Base-by-base conservation (phyloP, 2,329 filamentous ascomycete species). In the Ophiostoma sp. region DNA sequence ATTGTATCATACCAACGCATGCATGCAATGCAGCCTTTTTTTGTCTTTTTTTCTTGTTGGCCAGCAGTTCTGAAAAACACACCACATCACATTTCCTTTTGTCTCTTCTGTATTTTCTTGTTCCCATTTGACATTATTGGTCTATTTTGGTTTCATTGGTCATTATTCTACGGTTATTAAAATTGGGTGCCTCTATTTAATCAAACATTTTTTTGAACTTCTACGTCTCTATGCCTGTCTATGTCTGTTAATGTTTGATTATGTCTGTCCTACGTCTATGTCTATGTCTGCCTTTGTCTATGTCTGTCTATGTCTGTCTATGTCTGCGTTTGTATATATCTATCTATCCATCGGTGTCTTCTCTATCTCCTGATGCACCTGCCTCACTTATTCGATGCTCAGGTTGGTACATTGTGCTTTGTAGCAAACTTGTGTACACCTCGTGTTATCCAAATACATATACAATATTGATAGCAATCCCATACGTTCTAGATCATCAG, bases 161-260 rank as follows among this genome's bases (percentile, higher is more conserved):
- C 62, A 60, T 58, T 55, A 49, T 66, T 64, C n/a, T 68, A 68
- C 64, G 67, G 67, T 66, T 68, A 16, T 63, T 38, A 44, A 68
- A 68, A 52, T 63, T 63, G 64, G 67, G 64, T n/a, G n/a, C 16
- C 16, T 16, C 41, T 42, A 62, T 63, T 41, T 63, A 63, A 63
- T 63, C 16, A 63, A 63, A 42, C 6, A 9, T 68, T 40, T 58
- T 38, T 42, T 44, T 63, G 27, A 27, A n/a, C 11, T 64, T 27
- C 49, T 55, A 4, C 18, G 14, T 14, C 4, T 63, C 27, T 8
- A 7, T 7, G 58, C 16, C 67, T 47, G 14, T 9, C 7, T 9
- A 8, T 62, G 38, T 7, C 38, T 27, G 14, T 62, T 3, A 16
- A 9, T n/a, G 47, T 5, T 18, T 52, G 16, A 2, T 0, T 8